Evolutionary conservation across 768 basidiomycete genomes (phyloP).

Genomic region (Hericium erinaceus): DNA sequence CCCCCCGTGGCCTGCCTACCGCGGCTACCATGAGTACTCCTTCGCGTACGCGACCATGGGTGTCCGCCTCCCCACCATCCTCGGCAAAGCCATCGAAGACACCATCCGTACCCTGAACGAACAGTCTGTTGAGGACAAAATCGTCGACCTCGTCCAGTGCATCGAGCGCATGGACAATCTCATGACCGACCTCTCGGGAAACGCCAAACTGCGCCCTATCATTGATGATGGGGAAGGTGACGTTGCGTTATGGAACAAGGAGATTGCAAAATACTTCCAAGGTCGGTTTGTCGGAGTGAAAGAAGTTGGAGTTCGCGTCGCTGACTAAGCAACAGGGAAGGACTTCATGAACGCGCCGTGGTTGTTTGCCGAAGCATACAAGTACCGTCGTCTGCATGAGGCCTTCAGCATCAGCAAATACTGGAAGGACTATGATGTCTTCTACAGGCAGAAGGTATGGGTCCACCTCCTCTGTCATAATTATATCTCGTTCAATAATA

Average conservation of each 20-base stretch:
- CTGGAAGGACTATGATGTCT: conserved; percentile 90
- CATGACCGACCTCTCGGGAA: conserved; percentile 79
- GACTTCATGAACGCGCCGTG: conserved; percentile 95
- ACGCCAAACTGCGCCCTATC: conserved; percentile 79
- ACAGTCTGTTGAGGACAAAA: conserved; percentile 70
- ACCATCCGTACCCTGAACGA: conserved; percentile 82
- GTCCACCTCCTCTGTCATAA: neutral
- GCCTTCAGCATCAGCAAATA: conserved; percentile 87
- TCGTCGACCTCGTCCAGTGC: conserved; percentile 77
- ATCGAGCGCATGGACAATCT: conserved; percentile 86
- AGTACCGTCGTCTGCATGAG: conserved; percentile 85
- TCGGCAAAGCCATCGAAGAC: conserved; percentile 94
- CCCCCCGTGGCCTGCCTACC: conserved; percentile 75
- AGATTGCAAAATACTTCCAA: conserved; percentile 90
- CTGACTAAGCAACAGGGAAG: conserved; percentile 40
- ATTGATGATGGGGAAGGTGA: conserved; percentile 88
- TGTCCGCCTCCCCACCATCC: conserved; percentile 88
- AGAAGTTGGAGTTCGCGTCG: neutral
- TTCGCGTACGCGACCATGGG: conserved; percentile 94
- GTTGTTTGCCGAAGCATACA: conserved; percentile 94
- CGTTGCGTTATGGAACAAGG: conserved; percentile 94
- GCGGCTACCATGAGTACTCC: conserved; percentile 74
- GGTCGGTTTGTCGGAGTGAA: conserved; percentile 31
- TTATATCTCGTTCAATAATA: neutral
- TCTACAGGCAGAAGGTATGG: conserved; percentile 84